Conservation (phyloP, 495 filamentous ascomycete species). For the Penicillium robsamsonii region DNA sequence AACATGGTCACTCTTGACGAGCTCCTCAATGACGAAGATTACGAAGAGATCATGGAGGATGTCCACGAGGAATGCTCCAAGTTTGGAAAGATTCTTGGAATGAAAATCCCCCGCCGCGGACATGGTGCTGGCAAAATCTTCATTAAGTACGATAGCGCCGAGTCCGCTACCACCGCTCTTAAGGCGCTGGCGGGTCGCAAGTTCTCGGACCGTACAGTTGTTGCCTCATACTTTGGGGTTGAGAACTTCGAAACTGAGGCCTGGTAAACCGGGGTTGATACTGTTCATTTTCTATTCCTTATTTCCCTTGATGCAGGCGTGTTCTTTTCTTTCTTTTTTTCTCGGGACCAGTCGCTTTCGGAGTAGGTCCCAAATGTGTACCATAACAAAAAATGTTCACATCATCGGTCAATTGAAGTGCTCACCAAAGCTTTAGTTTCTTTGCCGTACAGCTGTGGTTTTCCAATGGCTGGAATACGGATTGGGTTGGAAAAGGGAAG, state of each 20-base stretch:
- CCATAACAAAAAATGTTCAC: constrained; percentile 9
- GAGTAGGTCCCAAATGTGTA: constrained; percentile 12
- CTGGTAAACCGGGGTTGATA: constrained; percentile 17
- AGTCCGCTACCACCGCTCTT: constrained; percentile 79
- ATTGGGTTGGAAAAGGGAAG: neutral
- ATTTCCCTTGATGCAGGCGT: constrained; percentile 15
- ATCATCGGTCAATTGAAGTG: constrained; percentile 2
- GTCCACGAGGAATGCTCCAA: constrained; percentile 89
- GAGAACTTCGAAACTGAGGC: constrained; percentile 33
- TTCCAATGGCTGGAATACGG: neutral
- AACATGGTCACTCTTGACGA: constrained; percentile 99
- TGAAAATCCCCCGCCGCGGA: constrained; percentile 88
- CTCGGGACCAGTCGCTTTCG: constrained; percentile 11
- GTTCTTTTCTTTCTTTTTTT: constrained; percentile 4
- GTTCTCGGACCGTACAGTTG: constrained; percentile 93
- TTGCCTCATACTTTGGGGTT: constrained; percentile 91
- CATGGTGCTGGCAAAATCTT: constrained; percentile 97
- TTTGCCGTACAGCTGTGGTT: neutral
- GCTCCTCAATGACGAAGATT: constrained; percentile 88
- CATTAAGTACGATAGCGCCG: constrained; percentile 81
- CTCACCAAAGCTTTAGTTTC: neutral
- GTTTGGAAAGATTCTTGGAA: constrained; percentile 74
- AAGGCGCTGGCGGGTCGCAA: constrained; percentile 86
- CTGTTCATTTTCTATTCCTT: constrained; percentile 6
- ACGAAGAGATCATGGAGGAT: constrained; percentile 95